phyloP scores from a whole-genome alignment of 2,329 filamentous ascomycete genomes.

The Ophiostoma populinum region DNA sequence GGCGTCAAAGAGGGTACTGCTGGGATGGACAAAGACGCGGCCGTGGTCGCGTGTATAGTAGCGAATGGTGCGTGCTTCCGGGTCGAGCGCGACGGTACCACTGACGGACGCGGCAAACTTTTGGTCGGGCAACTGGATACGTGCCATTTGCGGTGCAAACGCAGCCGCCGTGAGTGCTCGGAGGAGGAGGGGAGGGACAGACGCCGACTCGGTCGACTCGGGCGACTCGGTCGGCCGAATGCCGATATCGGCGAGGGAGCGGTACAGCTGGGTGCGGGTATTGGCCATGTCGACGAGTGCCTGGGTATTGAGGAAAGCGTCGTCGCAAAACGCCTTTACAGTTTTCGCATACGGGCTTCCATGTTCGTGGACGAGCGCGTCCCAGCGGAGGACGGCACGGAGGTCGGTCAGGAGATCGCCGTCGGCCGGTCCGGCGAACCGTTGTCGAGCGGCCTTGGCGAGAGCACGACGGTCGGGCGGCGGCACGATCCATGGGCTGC shows the following conservation, averaged over 20 bases:
- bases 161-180: constrained; percentile 56
- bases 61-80: constrained; percentile 79
- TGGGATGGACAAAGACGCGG: constrained; percentile 83
- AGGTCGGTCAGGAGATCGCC: constrained; percentile 84
- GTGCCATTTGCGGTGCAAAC: constrained; percentile 72
- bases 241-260: constrained; percentile 70
- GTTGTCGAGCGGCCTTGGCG: constrained; percentile 56
- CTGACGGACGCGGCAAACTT: constrained; percentile 80
- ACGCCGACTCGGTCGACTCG: constrained; percentile 10
- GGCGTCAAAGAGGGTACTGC: constrained; percentile 68
- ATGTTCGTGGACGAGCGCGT: constrained; percentile 39
- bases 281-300: constrained; percentile 78
- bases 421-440: constrained; percentile 48
- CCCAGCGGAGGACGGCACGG: constrained; percentile 69
- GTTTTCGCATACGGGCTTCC: constrained; percentile 35
- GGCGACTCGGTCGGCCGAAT: constrained; percentile 36
- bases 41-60: constrained; percentile 79
- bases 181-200: constrained; percentile 42
- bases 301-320: constrained; percentile 69
- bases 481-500: constrained; percentile 69
- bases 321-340: constrained; percentile 61
- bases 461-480: constrained; percentile 60
- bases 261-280: constrained; percentile 71
- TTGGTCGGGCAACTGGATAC: constrained; percentile 88
- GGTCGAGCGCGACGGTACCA: constrained; percentile 82